Conservation (phyloP, 2,329 filamentous ascomycete genomes). For the Colletotrichum viniferum region DNA sequence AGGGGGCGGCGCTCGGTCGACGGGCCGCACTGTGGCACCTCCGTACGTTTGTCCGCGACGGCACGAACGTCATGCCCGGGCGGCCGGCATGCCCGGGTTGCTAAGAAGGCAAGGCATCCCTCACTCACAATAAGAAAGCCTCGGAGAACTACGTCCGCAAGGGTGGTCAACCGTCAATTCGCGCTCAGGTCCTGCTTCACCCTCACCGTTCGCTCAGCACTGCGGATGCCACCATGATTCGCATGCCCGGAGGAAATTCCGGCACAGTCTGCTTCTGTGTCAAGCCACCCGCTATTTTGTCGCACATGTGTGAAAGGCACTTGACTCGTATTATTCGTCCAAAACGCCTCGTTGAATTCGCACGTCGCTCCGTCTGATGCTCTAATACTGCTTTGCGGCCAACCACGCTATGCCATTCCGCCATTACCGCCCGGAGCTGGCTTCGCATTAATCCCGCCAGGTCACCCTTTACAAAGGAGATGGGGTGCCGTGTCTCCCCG, state of each 20-base stretch:
- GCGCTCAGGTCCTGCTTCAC: neutral
- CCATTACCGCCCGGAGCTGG: neutral
- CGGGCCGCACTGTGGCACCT: constrained; percentile 1
- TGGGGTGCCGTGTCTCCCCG: neutral
- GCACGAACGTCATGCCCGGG: neutral
- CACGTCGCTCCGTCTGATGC: neutral
- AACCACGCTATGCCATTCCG: neutral
- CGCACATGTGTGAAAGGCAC: neutral
- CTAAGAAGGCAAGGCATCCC: neutral
- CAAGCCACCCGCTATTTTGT: neutral
- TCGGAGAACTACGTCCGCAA: neutral
- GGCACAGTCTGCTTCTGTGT: neutral
- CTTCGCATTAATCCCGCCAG: neutral
- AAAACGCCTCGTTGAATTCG: neutral
- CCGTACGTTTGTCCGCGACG: neutral
- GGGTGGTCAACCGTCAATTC: neutral
- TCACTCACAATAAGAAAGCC: neutral
- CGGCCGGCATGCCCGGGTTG: constrained; percentile 8
- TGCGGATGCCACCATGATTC: neutral
- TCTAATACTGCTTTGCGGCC: neutral
- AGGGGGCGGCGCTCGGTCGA: neutral
- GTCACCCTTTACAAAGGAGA: neutral
- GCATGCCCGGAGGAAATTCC: neutral
- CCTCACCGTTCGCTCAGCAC: neutral
- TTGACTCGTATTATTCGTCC: neutral